These are phyloP conservation scores for Penicillium atrosanguineum DNA, from an alignment of 495 filamentous ascomycete genomes.

Conservation along the genomic window DNA sequence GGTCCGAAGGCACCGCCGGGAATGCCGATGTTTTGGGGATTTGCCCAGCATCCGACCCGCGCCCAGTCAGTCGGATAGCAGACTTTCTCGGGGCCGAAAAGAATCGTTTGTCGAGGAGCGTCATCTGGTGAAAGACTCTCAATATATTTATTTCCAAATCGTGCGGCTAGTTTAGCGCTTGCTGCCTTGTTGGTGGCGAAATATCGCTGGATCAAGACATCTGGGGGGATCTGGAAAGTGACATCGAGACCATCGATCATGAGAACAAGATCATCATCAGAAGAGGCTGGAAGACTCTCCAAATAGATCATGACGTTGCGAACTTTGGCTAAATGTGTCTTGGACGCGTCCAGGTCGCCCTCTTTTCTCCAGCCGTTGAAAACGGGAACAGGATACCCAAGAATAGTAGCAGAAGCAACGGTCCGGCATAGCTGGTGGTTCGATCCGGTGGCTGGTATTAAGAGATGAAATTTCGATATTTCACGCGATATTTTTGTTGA, in stretches of 20 bases:
- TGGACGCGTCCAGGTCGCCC: constrained; percentile 13
- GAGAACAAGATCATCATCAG: constrained; percentile 17
- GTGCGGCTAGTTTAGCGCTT: constrained; percentile 8
- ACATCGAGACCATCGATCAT: constrained; percentile 19
- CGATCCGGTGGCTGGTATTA: constrained; percentile 7
- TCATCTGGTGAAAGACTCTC: not conserved
- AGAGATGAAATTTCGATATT: constrained; percentile 13
- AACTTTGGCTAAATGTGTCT: constrained; percentile 16
- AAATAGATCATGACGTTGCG: constrained; percentile 16
- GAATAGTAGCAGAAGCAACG: constrained; percentile 8
- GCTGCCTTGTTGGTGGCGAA: constrained; percentile 9
- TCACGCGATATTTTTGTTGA: not conserved
- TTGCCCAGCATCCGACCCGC: constrained; percentile 15
- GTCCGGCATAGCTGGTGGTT: constrained; percentile 14
- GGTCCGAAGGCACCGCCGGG: constrained; percentile 12
- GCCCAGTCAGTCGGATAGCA: constrained; percentile 11
- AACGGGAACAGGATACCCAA: constrained; percentile 14
- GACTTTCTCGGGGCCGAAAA: constrained; percentile 17
- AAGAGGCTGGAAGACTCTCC: constrained; percentile 4
- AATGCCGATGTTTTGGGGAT: constrained; percentile 9
- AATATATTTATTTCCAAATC: constrained; percentile 1
- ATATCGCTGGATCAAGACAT: constrained; percentile 17
- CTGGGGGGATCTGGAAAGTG: constrained; percentile 12
- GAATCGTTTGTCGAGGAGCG: constrained; percentile 9
- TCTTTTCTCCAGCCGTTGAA: constrained; percentile 19